phyloP scores from a whole-genome alignment of 345 rosid species.

The Euphorbia pulcherrima region DNA sequence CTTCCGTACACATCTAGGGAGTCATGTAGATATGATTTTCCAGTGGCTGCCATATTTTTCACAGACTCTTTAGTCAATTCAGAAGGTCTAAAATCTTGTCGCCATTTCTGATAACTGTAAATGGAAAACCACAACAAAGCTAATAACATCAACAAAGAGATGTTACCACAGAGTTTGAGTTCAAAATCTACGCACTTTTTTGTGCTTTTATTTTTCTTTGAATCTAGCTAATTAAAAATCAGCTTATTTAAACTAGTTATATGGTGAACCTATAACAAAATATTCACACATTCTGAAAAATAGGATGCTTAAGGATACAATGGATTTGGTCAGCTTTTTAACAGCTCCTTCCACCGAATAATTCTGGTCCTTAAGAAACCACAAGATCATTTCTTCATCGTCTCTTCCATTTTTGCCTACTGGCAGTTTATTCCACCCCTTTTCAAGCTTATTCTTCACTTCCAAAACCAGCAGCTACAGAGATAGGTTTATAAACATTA shows the following conservation, averaged over 20 bases:
- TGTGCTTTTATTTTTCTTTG: neutral
- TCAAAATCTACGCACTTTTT: neutral
- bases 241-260: neutral
- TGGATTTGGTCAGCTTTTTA: conserved; percentile 63
- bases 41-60: conserved; percentile 52
- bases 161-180: neutral
- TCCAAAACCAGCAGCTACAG: conserved; percentile 62
- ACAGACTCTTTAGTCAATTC: conserved; percentile 65
- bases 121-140: conserved; percentile 21
- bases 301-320: conserved; percentile 53
- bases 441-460: conserved; percentile 67
- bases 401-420: conserved; percentile 83
- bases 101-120: conserved; percentile 65
- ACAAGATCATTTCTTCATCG: conserved; percentile 85
- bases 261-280: neutral
- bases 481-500: neutral
- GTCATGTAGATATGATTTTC: conserved; percentile 74
- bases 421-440: conserved; percentile 54
- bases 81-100: conserved; percentile 62
- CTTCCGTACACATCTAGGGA: conserved; percentile 55
- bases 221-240: neutral
- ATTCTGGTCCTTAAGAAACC: conserved; percentile 77
- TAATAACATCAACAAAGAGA: neutral
- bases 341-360: conserved; percentile 64
- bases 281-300: neutral